Percentiles rank a stretch among this genome's conserved stretches.
Evolutionary conservation across 805 yeast genomes (phyloP).

Genomic region (Diddensiella santjacobensis): DNA sequence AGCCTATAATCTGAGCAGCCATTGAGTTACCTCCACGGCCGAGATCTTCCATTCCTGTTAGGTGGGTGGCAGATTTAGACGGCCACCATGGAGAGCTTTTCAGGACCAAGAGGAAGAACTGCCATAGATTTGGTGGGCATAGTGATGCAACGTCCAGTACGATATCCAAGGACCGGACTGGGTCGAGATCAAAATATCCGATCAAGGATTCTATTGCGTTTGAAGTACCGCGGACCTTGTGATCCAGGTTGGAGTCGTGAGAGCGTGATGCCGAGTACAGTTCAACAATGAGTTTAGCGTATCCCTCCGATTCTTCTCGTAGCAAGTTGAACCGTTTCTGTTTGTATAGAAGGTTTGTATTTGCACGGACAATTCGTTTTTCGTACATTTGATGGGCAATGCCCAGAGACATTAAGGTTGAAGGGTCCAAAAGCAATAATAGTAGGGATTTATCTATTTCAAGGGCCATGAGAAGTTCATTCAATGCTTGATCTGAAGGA

Average conservation of each 20-base stretch:
- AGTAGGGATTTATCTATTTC: conserved; percentile 23
- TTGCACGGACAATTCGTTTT: conserved; percentile 39
- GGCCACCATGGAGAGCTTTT: conserved; percentile 70
- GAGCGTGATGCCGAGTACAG: conserved; percentile 40
- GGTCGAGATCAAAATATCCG: conserved; percentile 75
- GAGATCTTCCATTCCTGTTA: conserved; percentile 26
- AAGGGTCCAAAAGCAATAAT: conserved; percentile 28
- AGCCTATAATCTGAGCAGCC: conserved; percentile 53
- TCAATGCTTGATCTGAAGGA: conserved; percentile 9
- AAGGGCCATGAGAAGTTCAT: conserved; percentile 19
- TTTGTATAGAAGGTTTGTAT: conserved; percentile 42
- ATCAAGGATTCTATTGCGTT: conserved; percentile 53
- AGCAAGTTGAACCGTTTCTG: conserved; percentile 61
- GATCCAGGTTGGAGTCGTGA: conserved; percentile 29
- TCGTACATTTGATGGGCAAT: conserved; percentile 34
- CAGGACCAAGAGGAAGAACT: conserved; percentile 49
- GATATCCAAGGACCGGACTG: conserved; percentile 62
- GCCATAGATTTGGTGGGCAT: conserved; percentile 41
- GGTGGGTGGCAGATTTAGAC: conserved; percentile 33
- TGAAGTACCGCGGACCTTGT: conserved; percentile 29
- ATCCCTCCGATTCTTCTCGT: conserved; percentile 77
- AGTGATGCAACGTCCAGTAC: conserved; percentile 51
- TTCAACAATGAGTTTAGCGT: conserved; percentile 56
- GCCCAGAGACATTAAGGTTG: conserved; percentile 22
- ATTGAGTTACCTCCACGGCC: conserved; percentile 52